Percentiles rank a stretch among this genome's conserved stretches.
Evolutionary conservation across 1,284 basidiomycete genomes (phyloP).

Genomic region (Athelia psychrophila): DNA sequence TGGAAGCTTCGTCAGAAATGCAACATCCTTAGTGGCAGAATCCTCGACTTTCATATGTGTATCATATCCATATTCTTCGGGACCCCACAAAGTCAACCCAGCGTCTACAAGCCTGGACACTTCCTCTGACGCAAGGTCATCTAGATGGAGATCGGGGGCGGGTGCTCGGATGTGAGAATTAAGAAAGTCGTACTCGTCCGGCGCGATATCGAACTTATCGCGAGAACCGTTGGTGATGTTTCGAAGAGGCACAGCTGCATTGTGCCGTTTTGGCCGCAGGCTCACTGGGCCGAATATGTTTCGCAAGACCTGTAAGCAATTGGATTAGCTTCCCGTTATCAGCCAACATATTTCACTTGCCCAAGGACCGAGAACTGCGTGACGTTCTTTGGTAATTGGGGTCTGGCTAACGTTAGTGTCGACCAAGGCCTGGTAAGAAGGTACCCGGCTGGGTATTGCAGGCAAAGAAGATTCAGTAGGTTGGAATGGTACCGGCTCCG

Average conservation of each 20-base stretch:
- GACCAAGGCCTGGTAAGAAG: constrained; percentile 46
- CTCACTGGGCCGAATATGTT: constrained; percentile 43
- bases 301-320: constrained; percentile 34
- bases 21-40: too few species aligned
- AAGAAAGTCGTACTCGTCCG: constrained; percentile 46
- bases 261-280: constrained; percentile 29
- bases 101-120: constrained; percentile 38
- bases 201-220: constrained; percentile 13
- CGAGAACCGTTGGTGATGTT: not conserved
- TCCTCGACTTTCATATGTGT: too few species aligned
- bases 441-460: constrained; percentile 34
- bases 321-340: not conserved
- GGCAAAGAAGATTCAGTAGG: constrained; percentile 27
- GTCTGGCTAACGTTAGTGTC: constrained; percentile 37
- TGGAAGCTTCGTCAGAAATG: too few species aligned
- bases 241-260: constrained; percentile 28
- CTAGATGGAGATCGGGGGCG: constrained; percentile 31
- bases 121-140: constrained; percentile 37
- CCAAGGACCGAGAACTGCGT: constrained; percentile 49
- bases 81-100: constrained; percentile 41
- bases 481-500: constrained; percentile 29
- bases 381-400: constrained; percentile 44
- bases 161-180: constrained; percentile 27
- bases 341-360: constrained; percentile 29
- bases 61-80: constrained; percentile 11